These are phyloP conservation scores for Aspergillus conjunctus DNA, from an alignment of 495 filamentous ascomycete genomes.

Conservation along the genomic window DNA sequence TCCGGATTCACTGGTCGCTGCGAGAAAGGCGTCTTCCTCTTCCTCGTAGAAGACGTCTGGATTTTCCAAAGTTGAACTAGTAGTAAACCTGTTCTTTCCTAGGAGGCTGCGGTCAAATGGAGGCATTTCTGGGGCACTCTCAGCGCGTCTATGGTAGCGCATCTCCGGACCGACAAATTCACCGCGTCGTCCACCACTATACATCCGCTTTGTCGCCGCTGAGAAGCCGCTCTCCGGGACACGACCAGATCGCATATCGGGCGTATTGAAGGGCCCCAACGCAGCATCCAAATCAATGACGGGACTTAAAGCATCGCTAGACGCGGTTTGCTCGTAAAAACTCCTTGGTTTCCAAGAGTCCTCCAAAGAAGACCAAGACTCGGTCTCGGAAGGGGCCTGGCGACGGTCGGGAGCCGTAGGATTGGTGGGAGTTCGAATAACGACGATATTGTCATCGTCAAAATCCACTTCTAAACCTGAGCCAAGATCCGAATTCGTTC, in stretches of 20 bases:
- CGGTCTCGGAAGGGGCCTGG: slow-evolving; percentile 31
- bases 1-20: slow-evolving; percentile 42
- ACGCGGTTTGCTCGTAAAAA: slow-evolving; percentile 51
- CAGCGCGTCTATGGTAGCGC: slow-evolving; percentile 87
- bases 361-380: slow-evolving; percentile 34
- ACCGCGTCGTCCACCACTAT: slow-evolving; percentile 76
- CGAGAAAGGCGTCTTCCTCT: slow-evolving; percentile 73
- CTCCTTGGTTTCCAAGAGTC: slow-evolving; percentile 52
- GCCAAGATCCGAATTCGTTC: slow-evolving; percentile 45
- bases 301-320: slow-evolving; percentile 64
- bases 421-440: slow-evolving; percentile 49
- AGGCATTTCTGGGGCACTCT: slow-evolving; percentile 88
- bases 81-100: slow-evolving; percentile 64
- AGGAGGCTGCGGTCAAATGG: slow-evolving; percentile 73
- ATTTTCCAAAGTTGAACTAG: slow-evolving; percentile 68
- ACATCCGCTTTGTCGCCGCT: slow-evolving; percentile 72
- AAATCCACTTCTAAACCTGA: slow-evolving; percentile 53
- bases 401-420: slow-evolving; percentile 34
- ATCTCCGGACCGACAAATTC: slow-evolving; percentile 79
- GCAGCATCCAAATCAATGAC: slow-evolving; percentile 95
- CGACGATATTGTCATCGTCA: slow-evolving; percentile 56
- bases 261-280: slow-evolving; percentile 89
- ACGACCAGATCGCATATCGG: slow-evolving; percentile 49
- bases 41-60: slow-evolving; percentile 95
- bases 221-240: slow-evolving; percentile 59